Base-by-base conservation (phyloP, 768 basidiomycete species). In the Pisolithus tinctorius region DNA sequence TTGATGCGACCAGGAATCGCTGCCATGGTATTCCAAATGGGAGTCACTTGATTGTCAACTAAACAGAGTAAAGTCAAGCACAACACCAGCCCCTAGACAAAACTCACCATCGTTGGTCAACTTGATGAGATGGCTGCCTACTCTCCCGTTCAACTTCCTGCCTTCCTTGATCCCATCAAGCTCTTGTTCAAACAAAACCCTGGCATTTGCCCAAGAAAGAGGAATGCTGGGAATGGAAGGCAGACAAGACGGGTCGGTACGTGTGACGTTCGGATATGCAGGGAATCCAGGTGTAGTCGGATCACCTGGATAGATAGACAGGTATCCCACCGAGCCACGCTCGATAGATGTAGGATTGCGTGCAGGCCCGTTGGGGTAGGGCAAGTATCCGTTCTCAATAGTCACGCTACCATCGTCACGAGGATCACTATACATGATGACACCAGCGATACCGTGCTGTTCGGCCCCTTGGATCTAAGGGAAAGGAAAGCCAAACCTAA, bases 21-120 rank as follows among this genome's bases (percentile, higher is more conserved):
- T 10, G 78, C 85, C 79, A 88, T 87, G 13, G 82, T 76, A 69
- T 95, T 96, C 91, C 91, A 95, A 45, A 95, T 91, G 14, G 92
- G 90, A 4, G 78, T 93, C 11, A 93, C 80, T 61, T 83, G 81
- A 27, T 78, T 82, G 51, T 91, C 78, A 38, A 95, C 88, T 83
- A 47, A 34, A 13, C 23, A 31, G 40, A 39, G 44, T 49, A 36
- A 51, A 47, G 13, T 25, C 48, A 27, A 46, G 26, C 2, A 30
- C n/a, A n/a, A n/a, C n/a, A n/a, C n/a, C 23, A 36, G 20, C 11
- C 29, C 5, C 1, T 17, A 11, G 26, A n/a, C n/a, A n/a, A 25
- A 4, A 49, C 63, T 47, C 57, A 80, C 82, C 80, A 56, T 77
- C 74, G 57, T 83, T 84, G 13, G 80, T 75, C 46, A 81, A 62